These are phyloP conservation scores for Leishmania arabica DNA, from an alignment of 208 protist species.

Conservation along the genomic window DNA sequence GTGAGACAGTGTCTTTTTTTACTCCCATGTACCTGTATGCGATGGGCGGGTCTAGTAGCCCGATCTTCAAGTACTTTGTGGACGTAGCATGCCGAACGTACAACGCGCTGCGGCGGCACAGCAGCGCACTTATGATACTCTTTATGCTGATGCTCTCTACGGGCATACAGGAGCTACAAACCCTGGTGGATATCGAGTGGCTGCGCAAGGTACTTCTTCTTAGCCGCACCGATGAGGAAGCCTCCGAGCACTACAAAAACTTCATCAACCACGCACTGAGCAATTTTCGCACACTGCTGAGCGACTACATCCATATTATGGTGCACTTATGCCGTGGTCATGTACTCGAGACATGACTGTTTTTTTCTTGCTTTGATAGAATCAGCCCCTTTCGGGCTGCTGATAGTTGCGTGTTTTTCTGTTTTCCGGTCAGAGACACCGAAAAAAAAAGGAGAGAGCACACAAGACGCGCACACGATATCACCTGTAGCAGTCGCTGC, in stretches of 20 bases:
- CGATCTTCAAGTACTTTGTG: constrained; percentile 78
- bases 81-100: constrained; percentile 77
- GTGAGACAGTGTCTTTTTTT: constrained; percentile 94
- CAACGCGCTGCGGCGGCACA: constrained; percentile 79
- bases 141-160: constrained; percentile 92
- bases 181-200: constrained; percentile 79
- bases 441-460: neutral
- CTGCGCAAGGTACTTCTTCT: constrained; percentile 70
- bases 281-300: constrained; percentile 77
- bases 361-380: neutral
- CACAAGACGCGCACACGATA: neutral
- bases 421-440: neutral
- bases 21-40: constrained; percentile 83
- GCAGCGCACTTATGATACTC: constrained; percentile 77
- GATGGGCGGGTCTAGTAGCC: constrained; percentile 60
- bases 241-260: constrained; percentile 69
- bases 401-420: neutral
- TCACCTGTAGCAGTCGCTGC: neutral
- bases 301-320: constrained; percentile 92
- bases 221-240: constrained; percentile 64
- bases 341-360: neutral
- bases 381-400: too few species aligned
- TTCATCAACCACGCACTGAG: constrained; percentile 68
- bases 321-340: constrained; percentile 47
- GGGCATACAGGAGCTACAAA: constrained; percentile 90